Evolutionary conservation across 495 filamentous ascomycete genomes (phyloP).

Genomic region (Trichoderma virens): DNA sequence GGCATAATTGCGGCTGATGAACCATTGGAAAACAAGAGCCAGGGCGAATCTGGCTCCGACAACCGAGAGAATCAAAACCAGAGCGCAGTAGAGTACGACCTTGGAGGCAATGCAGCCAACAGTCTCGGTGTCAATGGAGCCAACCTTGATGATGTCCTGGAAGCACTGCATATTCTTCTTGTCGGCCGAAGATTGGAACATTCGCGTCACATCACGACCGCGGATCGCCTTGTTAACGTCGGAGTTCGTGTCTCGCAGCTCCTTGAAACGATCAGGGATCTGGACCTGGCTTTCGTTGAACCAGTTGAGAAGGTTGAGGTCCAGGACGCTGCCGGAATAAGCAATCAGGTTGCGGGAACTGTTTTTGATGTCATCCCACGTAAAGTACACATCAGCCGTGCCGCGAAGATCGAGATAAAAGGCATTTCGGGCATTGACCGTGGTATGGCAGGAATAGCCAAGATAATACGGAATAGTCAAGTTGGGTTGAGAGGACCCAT

Average conservation of each 20-base stretch:
- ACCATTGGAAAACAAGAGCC: constrained; percentile 94
- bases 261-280: constrained; percentile 69
- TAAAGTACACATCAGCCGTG: constrained; percentile 71
- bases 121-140: constrained; percentile 89
- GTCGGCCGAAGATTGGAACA: constrained; percentile 67
- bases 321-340: constrained; percentile 88
- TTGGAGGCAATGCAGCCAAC: constrained; percentile 97
- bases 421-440: constrained; percentile 49
- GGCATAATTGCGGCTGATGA: constrained; percentile 73
- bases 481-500: constrained; percentile 76
- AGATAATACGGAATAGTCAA: constrained; percentile 62
- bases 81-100: constrained; percentile 90
- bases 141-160: constrained; percentile 88
- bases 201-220: constrained; percentile 85
- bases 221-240: constrained; percentile 60
- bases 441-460: constrained; percentile 90
- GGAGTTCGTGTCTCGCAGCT: constrained; percentile 49
- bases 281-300: constrained; percentile 81
- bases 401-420: constrained; percentile 66
- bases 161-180: constrained; percentile 80
- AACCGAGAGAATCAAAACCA: constrained; percentile 88
- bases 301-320: constrained; percentile 86
- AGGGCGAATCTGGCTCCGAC: constrained; percentile 81
- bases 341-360: constrained; percentile 80
- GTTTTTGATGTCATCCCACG: constrained; percentile 92